Evolutionary conservation across 306 rosid genomes (phyloP), one percentile per base, ranked within the genome.

Genomic region (Fragaria iinumae): DNA sequence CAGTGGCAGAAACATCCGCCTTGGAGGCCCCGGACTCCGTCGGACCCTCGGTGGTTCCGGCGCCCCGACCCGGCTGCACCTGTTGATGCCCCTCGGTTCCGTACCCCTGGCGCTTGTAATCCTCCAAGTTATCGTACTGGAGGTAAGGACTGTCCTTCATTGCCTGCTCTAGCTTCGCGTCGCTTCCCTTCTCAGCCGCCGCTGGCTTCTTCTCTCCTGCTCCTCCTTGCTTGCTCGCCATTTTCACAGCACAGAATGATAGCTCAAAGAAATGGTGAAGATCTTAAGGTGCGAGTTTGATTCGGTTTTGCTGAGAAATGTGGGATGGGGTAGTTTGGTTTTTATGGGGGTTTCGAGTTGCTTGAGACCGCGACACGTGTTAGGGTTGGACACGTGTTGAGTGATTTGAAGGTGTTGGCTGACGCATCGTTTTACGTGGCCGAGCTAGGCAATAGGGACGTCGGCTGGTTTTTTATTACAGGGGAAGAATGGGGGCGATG

Each of bases 11-110:
- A 4, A 32, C 10, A 71, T 83, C 43, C 12, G 84, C 44, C 71
- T 83, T 74, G 16, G 86, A 67, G 0, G 87, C 81, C 38, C 96
- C 96, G 39, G 97, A 92, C 2, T 75, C 81, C 29, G 99, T 90
- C 1, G 97, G 99, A 50, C 80, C 97, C 11, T 92, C 99, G 6
- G 96, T 89, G 36, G 90, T 90, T 2, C 93, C 96, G 47, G 91
- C 84, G 0, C 93, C 91, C 20, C 96, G 96, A 75, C 93, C 91
- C 43, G 66, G 60, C 72, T 80, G 72, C 0, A 94, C 93, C 55
- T 95, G 9, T 11, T 77, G 84, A 45, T 95, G 99, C 65, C 97
- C 99, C 53, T 95, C 79, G 0, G 90, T 76, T 0, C 99, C 99
- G 21, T 95, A 95, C 1, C 84, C 97, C 44, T 84, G 86, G 11